phyloP scores from a whole-genome alignment of 1,284 basidiomycete genomes.

The Schizopora paradoxa region DNA sequence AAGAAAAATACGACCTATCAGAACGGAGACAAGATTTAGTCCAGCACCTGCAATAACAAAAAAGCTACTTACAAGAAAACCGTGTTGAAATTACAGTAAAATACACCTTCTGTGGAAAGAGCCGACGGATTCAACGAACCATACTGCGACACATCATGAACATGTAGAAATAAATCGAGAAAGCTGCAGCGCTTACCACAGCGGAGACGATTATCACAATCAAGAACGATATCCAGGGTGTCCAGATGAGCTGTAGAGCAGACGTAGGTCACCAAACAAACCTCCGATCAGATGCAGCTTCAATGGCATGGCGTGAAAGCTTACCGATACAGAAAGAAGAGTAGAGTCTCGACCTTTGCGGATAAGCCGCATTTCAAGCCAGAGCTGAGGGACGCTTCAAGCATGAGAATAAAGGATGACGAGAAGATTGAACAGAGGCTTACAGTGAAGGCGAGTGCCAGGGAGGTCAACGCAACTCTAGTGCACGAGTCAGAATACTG shows the following conservation, averaged over 20 bases:
- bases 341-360: too few species aligned
- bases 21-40: not conserved
- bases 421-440: too few species aligned
- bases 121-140: slow-evolving; percentile 4
- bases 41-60: not conserved
- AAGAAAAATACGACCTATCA: slow-evolving; percentile 9
- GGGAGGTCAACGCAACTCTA: too few species aligned
- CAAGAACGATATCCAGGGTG: slow-evolving; percentile 11
- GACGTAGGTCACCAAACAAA: too few species aligned
- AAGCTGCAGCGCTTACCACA: slow-evolving; percentile 3
- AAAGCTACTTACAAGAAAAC: slow-evolving; percentile 11
- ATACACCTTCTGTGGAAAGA: slow-evolving; percentile 12
- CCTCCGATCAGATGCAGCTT: too few species aligned
- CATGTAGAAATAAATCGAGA: too few species aligned
- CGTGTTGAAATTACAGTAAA: slow-evolving; percentile 15
- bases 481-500: too few species aligned
- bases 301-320: too few species aligned
- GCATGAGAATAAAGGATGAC: too few species aligned
- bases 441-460: too few species aligned
- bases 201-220: slow-evolving; percentile 2
- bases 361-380: not conserved
- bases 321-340: too few species aligned
- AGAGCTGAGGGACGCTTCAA: not conserved
- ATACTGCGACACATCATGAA: too few species aligned
- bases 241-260: slow-evolving; percentile 13